Evolutionary conservation across 176 grass and related monocot genomes (phyloP).

Genomic region (Elaeis guineensis): DNA sequence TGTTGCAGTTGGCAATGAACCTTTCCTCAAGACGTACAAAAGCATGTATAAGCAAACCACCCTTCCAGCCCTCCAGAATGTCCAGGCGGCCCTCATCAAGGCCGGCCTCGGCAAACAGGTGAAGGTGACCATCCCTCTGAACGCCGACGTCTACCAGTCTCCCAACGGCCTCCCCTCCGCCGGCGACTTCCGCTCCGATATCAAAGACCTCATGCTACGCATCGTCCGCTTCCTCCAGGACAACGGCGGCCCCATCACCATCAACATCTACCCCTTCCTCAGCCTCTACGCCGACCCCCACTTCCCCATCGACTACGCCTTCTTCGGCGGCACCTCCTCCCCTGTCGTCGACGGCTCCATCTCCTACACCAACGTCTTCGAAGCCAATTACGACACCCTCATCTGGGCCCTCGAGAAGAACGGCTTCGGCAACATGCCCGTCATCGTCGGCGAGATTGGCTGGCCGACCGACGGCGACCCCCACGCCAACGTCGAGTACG

Average conservation of each 20-base stretch:
- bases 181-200: slow-evolving; percentile 83
- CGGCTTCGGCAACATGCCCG: slow-evolving; percentile 54
- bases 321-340: slow-evolving; percentile 42
- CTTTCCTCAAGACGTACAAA: slow-evolving; percentile 88
- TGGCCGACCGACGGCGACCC: slow-evolving; percentile 90
- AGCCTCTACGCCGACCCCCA: slow-evolving; percentile 63
- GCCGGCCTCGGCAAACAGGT: slow-evolving; percentile 57
- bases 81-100: slow-evolving; percentile 92
- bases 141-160: slow-evolving; percentile 90
- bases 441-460: slow-evolving; percentile 87
- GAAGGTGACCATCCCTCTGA: slow-evolving; percentile 68
- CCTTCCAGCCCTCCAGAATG: slow-evolving; percentile 65
- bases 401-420: slow-evolving; percentile 76
- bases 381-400: slow-evolving; percentile 96
- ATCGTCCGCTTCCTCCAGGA: slow-evolving; percentile 73
- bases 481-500: slow-evolving; percentile 41
- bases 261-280: slow-evolving; percentile 99
- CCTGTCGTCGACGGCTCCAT: slow-evolving; percentile 51
- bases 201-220: slow-evolving; percentile 47
- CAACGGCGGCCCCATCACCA: slow-evolving; percentile 47
- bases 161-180: slow-evolving; percentile 36
- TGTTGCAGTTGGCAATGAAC: slow-evolving; percentile 89
- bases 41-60: slow-evolving; percentile 54
- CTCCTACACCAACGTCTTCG: slow-evolving; percentile 89
- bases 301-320: slow-evolving; percentile 86